A percentile compares a stretch with the other conserved stretches of the same genome.
Conservation (phyloP, 495 filamentous ascomycete genomes). For the Penicillium goetzii region DNA sequence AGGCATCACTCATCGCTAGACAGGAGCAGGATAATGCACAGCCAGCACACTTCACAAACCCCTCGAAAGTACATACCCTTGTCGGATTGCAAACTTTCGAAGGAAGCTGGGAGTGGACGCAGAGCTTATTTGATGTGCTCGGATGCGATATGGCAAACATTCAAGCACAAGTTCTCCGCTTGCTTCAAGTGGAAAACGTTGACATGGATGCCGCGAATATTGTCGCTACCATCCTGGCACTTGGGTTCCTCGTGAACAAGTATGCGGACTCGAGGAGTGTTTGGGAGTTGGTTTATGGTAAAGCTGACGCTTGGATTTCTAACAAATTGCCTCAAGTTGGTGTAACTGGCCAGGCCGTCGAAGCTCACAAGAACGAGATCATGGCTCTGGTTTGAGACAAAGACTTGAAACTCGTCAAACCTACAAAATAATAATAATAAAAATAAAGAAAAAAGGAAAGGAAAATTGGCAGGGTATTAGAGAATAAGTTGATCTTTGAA, state of each 20-base stretch:
- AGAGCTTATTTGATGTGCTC: constrained; percentile 12
- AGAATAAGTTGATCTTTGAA: not conserved
- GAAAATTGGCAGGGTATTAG: not conserved
- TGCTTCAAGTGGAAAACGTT: constrained; percentile 14
- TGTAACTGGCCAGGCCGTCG: not conserved
- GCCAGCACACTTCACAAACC: not conserved
- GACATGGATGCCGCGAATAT: not conserved
- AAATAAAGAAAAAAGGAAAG: too few relatives aligned
- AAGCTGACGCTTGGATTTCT: constrained; percentile 38
- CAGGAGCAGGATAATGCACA: not conserved
- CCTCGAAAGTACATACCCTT: constrained; percentile 10
- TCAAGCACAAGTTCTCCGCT: not conserved
- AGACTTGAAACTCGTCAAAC: too few relatives aligned
- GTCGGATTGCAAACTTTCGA: constrained; percentile 20
- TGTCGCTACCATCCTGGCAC: constrained; percentile 53
- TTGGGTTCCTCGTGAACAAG: constrained; percentile 52
- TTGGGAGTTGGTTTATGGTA: constrained; percentile 57
- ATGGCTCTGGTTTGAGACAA: not conserved
- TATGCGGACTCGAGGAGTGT: constrained; percentile 43
- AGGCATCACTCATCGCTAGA: not conserved
- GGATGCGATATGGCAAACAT: not conserved
- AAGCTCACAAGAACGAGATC: not conserved
- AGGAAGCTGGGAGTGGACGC: constrained; percentile 18
- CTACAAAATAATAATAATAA: not conserved
- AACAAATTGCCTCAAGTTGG: not conserved